These are phyloP conservation scores for Closterium sp. DNA, from an alignment of 139 green algal genomes.

Conservation along the genomic window DNA sequence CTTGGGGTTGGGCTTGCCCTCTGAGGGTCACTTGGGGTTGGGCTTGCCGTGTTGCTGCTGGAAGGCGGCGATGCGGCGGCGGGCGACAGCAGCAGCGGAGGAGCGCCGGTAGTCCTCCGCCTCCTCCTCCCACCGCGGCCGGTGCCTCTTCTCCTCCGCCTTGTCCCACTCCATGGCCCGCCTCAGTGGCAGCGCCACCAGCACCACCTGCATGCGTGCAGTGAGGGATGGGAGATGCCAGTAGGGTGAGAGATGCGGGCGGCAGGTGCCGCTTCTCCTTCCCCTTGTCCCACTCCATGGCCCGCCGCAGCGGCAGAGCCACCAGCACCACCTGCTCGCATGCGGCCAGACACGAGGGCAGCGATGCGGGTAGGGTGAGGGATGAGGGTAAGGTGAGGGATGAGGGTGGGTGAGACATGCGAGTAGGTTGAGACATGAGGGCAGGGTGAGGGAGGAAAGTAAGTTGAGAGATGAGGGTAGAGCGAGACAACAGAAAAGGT, in stretches of 20 bases:
- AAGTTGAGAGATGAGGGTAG: neutral
- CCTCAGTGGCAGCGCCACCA: neutral
- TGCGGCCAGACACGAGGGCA: neutral
- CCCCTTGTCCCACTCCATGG: conserved; percentile 2
- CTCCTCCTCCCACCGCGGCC: conserved; percentile 7
- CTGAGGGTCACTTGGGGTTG: too few relatives aligned
- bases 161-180: conserved; percentile 1
- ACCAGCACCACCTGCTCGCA: neutral
- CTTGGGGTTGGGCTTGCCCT: too few relatives aligned
- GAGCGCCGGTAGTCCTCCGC: conserved; percentile 8
- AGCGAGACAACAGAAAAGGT: too few relatives aligned
- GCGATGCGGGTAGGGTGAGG: neutral
- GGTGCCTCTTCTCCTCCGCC: neutral
- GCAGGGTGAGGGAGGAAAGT: neutral
- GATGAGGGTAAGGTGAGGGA: neutral
- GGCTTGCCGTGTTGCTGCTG: neutral
- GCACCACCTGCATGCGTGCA: neutral
- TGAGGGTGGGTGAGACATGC: neutral
- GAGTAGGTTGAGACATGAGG: too few relatives aligned
- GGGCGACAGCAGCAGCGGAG: neutral
- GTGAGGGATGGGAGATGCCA: neutral
- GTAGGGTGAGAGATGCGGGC: neutral
- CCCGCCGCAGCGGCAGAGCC: neutral
- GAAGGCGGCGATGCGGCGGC: neutral
- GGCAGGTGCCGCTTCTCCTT: neutral